Evolutionary conservation across 176 grass and related monocot genomes (phyloP).

Genomic region (Carex kokanica): DNA sequence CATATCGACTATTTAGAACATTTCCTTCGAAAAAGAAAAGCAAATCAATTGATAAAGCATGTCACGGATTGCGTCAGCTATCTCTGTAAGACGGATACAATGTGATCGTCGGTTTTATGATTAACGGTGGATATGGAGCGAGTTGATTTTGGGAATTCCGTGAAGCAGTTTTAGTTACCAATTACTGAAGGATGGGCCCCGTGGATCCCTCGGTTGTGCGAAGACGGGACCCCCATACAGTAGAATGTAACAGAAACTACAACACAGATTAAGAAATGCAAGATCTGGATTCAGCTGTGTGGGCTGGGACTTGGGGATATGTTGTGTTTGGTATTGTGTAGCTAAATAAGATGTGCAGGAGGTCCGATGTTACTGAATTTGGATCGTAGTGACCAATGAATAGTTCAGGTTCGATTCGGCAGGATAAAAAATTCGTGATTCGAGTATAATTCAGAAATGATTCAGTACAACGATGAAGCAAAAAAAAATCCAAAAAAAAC

Average conservation of each 20-base stretch:
- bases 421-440: too few relatives aligned
- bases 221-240: background rate
- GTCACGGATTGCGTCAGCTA: background rate
- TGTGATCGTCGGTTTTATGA: background rate
- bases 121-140: background rate
- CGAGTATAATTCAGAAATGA: too few relatives aligned
- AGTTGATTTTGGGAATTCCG: background rate
- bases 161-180: background rate
- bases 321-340: background rate
- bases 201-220: background rate
- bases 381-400: too few relatives aligned
- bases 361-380: too few relatives aligned
- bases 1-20: background rate
- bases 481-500: too few relatives aligned
- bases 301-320: background rate
- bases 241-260: background rate
- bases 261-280: background rate
- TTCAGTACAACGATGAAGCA: too few relatives aligned
- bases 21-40: background rate
- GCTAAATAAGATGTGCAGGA: background rate
- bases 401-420: too few relatives aligned
- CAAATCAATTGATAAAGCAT: background rate
- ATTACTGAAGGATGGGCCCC: background rate
- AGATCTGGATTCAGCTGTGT: background rate
- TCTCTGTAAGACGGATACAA: background rate